Conservation (phyloP, 2,329 filamentous ascomycete species). For the Pezicula radicicola region DNA sequence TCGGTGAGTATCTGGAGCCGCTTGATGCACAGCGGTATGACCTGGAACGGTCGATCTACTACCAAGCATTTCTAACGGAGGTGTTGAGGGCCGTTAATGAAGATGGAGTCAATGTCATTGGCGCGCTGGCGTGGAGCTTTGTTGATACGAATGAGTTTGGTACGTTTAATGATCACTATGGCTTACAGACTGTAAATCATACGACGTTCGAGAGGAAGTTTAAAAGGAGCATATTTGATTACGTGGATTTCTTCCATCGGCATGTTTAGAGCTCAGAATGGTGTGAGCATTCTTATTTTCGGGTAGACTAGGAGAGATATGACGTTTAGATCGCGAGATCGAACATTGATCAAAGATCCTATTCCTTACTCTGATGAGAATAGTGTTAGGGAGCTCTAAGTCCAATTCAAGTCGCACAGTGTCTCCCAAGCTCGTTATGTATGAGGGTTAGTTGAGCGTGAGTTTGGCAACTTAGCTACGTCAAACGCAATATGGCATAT, state of each 20-base stretch:
- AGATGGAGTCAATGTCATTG: slow-evolving; percentile 40
- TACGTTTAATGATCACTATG: neutral
- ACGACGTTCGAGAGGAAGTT: neutral
- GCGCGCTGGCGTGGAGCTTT: slow-evolving; percentile 40
- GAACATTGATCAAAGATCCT: too few species aligned
- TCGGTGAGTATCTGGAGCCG: slow-evolving; percentile 39
- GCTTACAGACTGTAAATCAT: neutral
- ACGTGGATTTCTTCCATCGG: slow-evolving; percentile 2
- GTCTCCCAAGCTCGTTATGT: too few species aligned
- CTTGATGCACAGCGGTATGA: slow-evolving; percentile 42
- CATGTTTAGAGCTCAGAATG: too few species aligned
- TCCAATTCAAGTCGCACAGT: too few species aligned
- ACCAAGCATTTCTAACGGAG: slow-evolving; percentile 40
- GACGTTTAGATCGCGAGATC: too few species aligned
- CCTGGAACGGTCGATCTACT: slow-evolving; percentile 39
- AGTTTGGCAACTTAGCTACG: too few species aligned
- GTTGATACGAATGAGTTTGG: slow-evolving; percentile 31
- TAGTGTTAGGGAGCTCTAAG: too few species aligned
- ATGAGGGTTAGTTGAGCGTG: too few species aligned
- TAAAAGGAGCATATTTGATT: slow-evolving; percentile 3
- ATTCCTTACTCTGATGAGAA: too few species aligned
- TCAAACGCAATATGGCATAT: too few species aligned
- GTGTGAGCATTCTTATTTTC: too few species aligned
- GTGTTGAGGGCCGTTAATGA: slow-evolving; percentile 40
- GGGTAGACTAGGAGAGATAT: too few species aligned